Base-by-base conservation (phyloP, 2,329 filamentous ascomycete genomes). In the Trichoderma afroharzianum region DNA sequence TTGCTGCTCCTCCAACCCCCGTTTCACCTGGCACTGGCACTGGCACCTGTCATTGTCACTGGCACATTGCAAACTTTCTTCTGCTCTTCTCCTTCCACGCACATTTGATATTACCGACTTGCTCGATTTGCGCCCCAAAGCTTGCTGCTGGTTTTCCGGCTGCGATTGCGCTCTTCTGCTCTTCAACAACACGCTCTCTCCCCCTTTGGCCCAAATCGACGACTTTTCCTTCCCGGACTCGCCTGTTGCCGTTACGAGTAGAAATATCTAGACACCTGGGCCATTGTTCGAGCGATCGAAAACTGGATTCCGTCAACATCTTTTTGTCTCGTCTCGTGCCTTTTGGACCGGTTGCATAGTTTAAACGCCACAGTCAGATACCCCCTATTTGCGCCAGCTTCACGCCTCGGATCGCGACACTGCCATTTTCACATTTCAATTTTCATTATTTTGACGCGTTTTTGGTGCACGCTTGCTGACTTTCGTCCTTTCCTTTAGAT, bases 261-360 rank as follows among this genome's bases (percentile, higher is more conserved):
- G 55, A 43, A 59, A 59, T 68, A 32, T 59, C 39, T 68, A 68
- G 36, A 50, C 7, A 26, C 8, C 26, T 47, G 21, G 12, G 64
- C 36, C 26, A 59, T 61, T 32, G 14, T 58, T 47, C 30, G 32
- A 39, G 21, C 39, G 39, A 36, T 18, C 30, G 30, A 61, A 15
- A 61, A 24, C 68, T 71, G 71, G 63, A 72, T 72, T 72, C 69
- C 62, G 66, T 67, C 72, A 76, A 71, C 74, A 76, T 76, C 73
- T 66, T 76, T 76, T 68, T 74, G 73, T 57, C 70, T 55, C 71
- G 57, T 50, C 58, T 64, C 63, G 70, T 66, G 71, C 71, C 71
- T 75, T 76, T 76, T 74, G 76, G 76, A 76, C 75, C 71, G 63
- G 28, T 36, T 69, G 73, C 72, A 76, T 74, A 73, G 64, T 71